Evolutionary conservation across 2,329 filamentous ascomycete genomes (phyloP), one percentile per base, ranked within the genome.

Genomic region (Sclerotinia glacialis): DNA sequence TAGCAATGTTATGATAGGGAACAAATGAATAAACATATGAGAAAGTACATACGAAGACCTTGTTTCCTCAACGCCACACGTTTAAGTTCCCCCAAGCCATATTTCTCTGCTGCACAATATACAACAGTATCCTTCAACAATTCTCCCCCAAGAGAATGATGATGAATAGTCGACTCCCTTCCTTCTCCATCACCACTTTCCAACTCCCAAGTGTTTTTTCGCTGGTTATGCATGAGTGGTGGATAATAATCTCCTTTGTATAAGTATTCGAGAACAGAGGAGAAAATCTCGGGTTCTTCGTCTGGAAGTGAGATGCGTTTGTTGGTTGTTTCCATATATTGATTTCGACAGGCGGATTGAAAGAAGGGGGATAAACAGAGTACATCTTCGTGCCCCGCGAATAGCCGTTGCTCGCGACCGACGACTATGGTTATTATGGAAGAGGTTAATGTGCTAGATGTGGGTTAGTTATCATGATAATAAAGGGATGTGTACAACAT

Each of bases 281-380:
- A 96, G 78, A 97, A 93, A 74, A 96, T 89, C 77, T 96, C 92
- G 26, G 93, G 92, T 72, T 93, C 89, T 78, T 97, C 93, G 68
- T 94, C 87, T 1, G 92, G 89, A 2, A 97, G 85, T 62, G 89
- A 84, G 76, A 97, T 89, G 65, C 89, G 88, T 79, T 92, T 93
- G 76, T 81, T 83, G 58, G 77, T 76, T 66, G 81, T 77, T n/a
- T 77, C 84, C 79, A 86, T 84, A 81, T 85, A 89, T 74, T 89
- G 86, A 70, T 82, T 83, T 66, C 84, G 83, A 70, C 88, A 85
- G 53, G 84, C 82, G 60, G 85, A 80, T 68, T 86, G 82, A 79
- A 97, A 96, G 83, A 89, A 96, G 9, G 92, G 87, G 14, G 92
- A 95, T 65, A 85, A 81, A 76, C 83, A 85, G 68, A 97, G 87